Evolutionary conservation across 805 yeast genomes (phyloP).

Genomic region (Saccharomycopsis sp.): DNA sequence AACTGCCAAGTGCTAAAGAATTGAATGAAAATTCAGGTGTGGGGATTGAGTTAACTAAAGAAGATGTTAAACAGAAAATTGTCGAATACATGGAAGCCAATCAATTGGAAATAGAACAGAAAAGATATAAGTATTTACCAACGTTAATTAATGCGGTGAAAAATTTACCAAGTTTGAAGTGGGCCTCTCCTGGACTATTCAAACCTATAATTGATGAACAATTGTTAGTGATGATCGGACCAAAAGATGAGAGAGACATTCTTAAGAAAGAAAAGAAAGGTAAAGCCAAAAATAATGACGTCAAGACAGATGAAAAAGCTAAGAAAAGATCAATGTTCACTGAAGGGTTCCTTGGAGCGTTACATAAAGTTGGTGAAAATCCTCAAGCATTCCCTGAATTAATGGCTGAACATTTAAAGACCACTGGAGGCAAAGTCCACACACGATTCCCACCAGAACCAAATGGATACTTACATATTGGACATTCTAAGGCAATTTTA

Average conservation of each 20-base stretch:
- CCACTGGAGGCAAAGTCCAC: conserved; percentile 74
- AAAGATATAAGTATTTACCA: conserved; percentile 78
- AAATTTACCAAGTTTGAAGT: conserved; percentile 66
- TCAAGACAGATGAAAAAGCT: conserved; percentile 12
- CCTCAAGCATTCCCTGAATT: conserved; percentile 85
- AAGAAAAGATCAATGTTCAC: conserved; percentile 70
- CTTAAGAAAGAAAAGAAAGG: conserved; percentile 69
- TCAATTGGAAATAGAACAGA: conserved; percentile 52
- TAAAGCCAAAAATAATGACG: conserved; percentile 29
- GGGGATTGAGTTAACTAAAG: conserved; percentile 65
- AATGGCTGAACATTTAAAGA: conserved; percentile 70
- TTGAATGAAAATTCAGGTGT: conserved; percentile 71
- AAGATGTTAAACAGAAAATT: conserved; percentile 55
- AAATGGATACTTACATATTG: conserved; percentile 94
- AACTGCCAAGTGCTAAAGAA: conserved; percentile 37
- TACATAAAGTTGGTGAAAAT: conserved; percentile 93
- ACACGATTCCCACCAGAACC: conserved; percentile 99
- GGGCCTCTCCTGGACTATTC: conserved; percentile 86
- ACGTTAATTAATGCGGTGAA: conserved; percentile 70
- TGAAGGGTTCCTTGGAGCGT: conserved; percentile 92
- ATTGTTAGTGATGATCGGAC: conserved; percentile 71
- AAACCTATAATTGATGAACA: conserved; percentile 82
- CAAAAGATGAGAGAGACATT: conserved; percentile 90
- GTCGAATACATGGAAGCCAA: conserved; percentile 51
- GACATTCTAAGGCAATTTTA: conserved; percentile 96